phyloP scores from a whole-genome alignment of 768 basidiomycete species.

The Ramaria sp. region DNA sequence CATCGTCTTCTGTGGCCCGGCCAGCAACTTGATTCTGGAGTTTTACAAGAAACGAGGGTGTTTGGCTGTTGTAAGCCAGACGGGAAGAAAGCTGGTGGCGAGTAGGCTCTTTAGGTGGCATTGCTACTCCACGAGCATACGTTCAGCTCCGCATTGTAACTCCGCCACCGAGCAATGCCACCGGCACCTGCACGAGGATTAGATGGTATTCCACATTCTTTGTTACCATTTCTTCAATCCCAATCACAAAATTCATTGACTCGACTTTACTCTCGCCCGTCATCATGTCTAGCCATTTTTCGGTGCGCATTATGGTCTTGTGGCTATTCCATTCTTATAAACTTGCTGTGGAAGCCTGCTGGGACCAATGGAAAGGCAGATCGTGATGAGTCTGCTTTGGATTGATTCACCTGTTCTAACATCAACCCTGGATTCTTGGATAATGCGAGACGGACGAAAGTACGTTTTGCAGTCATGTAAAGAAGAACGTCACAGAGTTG shows the following conservation, averaged over 20 bases:
- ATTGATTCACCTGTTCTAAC: slow-evolving; percentile 61
- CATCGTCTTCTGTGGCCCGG: slow-evolving; percentile 25
- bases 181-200: background rate
- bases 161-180: background rate
- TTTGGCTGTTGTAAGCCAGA: slow-evolving; percentile 49
- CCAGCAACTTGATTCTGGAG: slow-evolving; percentile 56
- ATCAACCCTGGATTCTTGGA: slow-evolving; percentile 69
- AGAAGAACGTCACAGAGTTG: background rate
- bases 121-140: slow-evolving; percentile 6
- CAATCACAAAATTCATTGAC: slow-evolving; percentile 71
- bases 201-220: slow-evolving; percentile 36
- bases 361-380: slow-evolving; percentile 68
- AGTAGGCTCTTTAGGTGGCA: slow-evolving; percentile 52
- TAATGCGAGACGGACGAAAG: slow-evolving; percentile 64
- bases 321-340: background rate
- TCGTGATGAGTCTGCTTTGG: slow-evolving; percentile 85
- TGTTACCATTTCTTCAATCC: slow-evolving; percentile 70
- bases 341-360: slow-evolving; percentile 42
- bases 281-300: slow-evolving; percentile 84
- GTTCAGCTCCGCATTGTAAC: background rate
- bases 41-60: slow-evolving; percentile 55
- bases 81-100: slow-evolving; percentile 62
- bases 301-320: slow-evolving; percentile 37
- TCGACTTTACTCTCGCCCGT: slow-evolving; percentile 75
- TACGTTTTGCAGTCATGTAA: slow-evolving; percentile 21